Evolutionary conservation across 2,329 filamentous ascomycete species (phyloP).

Genomic region (Botrytis hyacinthi): DNA sequence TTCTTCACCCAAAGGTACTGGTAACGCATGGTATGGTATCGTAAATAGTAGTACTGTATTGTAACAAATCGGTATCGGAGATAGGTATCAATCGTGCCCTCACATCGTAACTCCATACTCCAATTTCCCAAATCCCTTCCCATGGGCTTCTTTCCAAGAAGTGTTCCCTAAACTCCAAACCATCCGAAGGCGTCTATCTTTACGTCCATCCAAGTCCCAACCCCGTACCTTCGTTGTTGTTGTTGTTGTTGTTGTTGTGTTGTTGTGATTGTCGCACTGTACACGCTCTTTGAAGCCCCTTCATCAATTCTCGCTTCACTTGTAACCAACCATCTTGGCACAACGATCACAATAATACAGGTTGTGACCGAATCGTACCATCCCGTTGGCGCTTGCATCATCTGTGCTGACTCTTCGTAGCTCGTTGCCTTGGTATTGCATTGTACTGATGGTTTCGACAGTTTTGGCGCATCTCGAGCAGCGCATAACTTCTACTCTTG

Average conservation of each 20-base stretch:
- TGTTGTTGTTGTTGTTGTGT: neutral
- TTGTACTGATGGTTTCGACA: constrained; percentile 55
- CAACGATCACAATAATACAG: constrained; percentile 66
- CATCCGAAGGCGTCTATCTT: neutral
- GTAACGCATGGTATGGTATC: neutral
- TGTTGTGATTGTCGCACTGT: neutral
- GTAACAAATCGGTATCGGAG: constrained; percentile 12
- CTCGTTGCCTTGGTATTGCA: constrained; percentile 22
- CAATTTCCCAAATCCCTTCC: neutral
- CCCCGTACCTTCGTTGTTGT: neutral
- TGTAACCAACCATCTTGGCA: constrained; percentile 62
- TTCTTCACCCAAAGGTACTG: constrained; percentile 1
- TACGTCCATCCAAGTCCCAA: neutral
- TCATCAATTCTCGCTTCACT: constrained; percentile 43
- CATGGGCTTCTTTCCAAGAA: constrained; percentile 4
- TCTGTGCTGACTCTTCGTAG: constrained; percentile 45
- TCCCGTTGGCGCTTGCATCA: constrained; percentile 56
- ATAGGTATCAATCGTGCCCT: constrained; percentile 10
- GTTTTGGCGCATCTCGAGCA: constrained; percentile 61
- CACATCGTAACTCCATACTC: constrained; percentile 12
- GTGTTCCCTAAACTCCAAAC: neutral
- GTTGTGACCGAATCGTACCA: constrained; percentile 64
- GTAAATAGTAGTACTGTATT: constrained; percentile 10
- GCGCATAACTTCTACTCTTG: constrained; percentile 55
- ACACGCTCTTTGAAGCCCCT: constrained; percentile 6